Conservation (phyloP, 495 filamentous ascomycete species). For the Pyrenopolyporus hunteri region DNA sequence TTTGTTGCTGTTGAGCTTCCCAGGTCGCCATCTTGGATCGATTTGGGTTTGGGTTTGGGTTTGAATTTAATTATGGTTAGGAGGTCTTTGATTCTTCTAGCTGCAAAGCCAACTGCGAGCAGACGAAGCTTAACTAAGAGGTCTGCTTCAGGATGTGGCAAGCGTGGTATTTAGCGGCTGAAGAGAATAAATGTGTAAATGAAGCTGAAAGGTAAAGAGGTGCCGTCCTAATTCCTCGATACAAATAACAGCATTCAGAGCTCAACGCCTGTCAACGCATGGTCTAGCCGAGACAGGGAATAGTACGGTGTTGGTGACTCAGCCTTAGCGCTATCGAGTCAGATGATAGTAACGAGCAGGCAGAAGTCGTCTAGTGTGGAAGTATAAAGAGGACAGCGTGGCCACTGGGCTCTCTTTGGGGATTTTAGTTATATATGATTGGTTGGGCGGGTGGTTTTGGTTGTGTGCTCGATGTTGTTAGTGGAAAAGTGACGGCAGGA, state of each 20-base stretch:
- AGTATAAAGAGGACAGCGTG: conserved; percentile 24
- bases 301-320: conserved; percentile 16
- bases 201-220: conserved; percentile 45
- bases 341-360: conserved; percentile 17
- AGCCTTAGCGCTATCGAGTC: conserved; percentile 18
- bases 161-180: conserved; percentile 5
- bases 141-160: conserved; percentile 13
- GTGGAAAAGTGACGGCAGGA: neutral
- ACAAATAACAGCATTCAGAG: conserved; percentile 42
- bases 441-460: conserved; percentile 14
- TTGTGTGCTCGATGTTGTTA: conserved; percentile 8
- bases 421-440: conserved; percentile 2
- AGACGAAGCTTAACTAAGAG: neutral
- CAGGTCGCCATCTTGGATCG: conserved; percentile 48
- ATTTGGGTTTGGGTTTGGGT: conserved; percentile 5
- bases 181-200: conserved; percentile 6
- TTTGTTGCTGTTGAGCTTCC: conserved; percentile 42
- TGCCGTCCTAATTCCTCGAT: conserved; percentile 52
- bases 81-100: conserved; percentile 47
- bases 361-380: conserved; percentile 3
- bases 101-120: conserved; percentile 6
- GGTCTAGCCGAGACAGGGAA: conserved; percentile 15
- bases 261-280: conserved; percentile 34
- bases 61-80: conserved; percentile 27
- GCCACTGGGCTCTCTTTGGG: conserved; percentile 3